Percentiles rank a stretch among this genome's conserved stretches.
Conservation (phyloP, 768 basidiomycete genomes). For the Amanita inopinata region DNA sequence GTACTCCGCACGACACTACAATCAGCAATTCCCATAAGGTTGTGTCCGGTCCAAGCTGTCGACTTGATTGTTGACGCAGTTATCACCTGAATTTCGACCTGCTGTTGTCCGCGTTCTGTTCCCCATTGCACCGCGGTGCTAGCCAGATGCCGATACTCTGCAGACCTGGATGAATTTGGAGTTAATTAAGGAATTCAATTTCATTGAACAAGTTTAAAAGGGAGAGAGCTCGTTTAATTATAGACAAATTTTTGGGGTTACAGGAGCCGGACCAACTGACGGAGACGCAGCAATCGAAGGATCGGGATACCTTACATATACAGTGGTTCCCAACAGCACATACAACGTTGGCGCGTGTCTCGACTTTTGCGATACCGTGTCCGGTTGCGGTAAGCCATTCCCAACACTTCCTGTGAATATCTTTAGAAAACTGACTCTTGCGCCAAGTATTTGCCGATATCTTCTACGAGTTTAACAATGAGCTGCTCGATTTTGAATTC, state of each 20-base stretch:
- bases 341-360: slow-evolving; percentile 36
- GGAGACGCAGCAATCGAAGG: slow-evolving; percentile 36
- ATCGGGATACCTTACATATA: slow-evolving; percentile 37
- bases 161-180: no score
- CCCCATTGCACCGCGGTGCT: no score
- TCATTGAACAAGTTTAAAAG: no score
- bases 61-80: no score
- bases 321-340: slow-evolving; percentile 27
- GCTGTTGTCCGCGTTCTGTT: no score
- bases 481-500: slow-evolving; percentile 12
- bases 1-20: no score
- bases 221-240: no score
- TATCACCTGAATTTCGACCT: no score
- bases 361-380: slow-evolving; percentile 26
- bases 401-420: background rate
- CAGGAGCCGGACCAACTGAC: slow-evolving; percentile 23
- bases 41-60: no score
- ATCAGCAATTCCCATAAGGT: no score
- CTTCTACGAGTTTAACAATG: slow-evolving; percentile 40
- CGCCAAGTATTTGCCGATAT: slow-evolving; percentile 40
- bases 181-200: no score
- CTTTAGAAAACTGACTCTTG: background rate
- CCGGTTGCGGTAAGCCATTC: slow-evolving; percentile 28
- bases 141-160: no score
- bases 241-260: slow-evolving; percentile 29